Percentiles rank a stretch among this genome's conserved stretches.
These are phyloP conservation scores for Leptodontidium sp. DNA, from an alignment of 2,329 filamentous ascomycete genomes.

Conservation along the genomic window DNA sequence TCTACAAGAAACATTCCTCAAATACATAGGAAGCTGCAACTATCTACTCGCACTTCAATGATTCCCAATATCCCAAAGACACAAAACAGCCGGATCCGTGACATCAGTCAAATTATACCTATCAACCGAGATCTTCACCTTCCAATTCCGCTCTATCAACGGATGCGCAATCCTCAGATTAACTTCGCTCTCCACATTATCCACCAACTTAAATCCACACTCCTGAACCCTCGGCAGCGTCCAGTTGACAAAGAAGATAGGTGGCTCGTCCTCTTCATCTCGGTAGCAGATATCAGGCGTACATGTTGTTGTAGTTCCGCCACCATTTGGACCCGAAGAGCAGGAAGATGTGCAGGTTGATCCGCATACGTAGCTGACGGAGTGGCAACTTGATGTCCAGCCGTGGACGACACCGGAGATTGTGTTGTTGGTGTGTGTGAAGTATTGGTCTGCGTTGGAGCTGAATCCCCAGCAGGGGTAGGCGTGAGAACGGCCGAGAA, in stretches of 20 bases:
- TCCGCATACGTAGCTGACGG: conserved; percentile 1
- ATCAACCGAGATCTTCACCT: conserved; percentile 3
- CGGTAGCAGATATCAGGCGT: not conserved
- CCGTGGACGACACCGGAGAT: conserved; percentile 1
- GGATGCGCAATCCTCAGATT: conserved; percentile 6
- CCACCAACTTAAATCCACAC: conserved; percentile 6
- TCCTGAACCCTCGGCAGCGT: not conserved
- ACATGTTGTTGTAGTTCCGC: not conserved
- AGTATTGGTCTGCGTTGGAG: not conserved
- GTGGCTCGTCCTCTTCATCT: not conserved
- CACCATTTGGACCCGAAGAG: not conserved
- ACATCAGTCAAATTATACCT: not conserved
- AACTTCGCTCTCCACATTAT: conserved; percentile 13
- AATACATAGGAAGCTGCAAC: no score
- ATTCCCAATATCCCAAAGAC: conserved; percentile 17
- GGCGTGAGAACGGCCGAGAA: not conserved
- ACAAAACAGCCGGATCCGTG: conserved; percentile 2
- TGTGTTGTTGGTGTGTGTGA: not conserved
- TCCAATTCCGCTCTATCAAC: conserved; percentile 14
- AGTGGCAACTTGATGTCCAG: not conserved
- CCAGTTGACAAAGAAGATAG: conserved; percentile 7
- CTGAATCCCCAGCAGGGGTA: conserved; percentile 9
- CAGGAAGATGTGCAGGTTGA: not conserved
- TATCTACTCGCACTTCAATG: not conserved
- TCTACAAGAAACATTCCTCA: no score